phyloP scores from a whole-genome alignment of 176 grass and related monocot species.

The Hyparrhenia diplandra region DNA sequence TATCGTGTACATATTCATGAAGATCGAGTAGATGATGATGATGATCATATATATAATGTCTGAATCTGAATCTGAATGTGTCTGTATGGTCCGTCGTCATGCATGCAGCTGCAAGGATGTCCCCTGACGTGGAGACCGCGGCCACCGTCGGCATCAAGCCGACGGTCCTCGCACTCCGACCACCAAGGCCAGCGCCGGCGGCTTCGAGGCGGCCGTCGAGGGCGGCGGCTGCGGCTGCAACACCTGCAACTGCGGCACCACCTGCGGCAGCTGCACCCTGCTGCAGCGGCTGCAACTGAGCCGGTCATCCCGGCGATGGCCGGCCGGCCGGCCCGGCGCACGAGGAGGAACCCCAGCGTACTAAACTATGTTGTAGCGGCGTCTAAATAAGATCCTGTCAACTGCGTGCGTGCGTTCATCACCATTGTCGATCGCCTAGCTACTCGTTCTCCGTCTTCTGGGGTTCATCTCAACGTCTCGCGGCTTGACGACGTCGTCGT shows the following conservation, averaged over 20 bases:
- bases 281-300: conserved; percentile 71
- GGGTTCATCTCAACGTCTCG: too few species aligned
- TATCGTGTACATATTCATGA: too few species aligned
- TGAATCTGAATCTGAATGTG: not conserved
- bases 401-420: not conserved
- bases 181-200: conserved; percentile 48
- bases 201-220: conserved; percentile 50
- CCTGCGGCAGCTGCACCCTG: conserved; percentile 64
- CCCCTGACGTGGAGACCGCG: conserved; percentile 53
- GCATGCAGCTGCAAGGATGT: conserved; percentile 54
- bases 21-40: too few species aligned
- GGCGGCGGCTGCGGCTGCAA: conserved; percentile 55
- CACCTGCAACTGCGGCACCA: conserved; percentile 74
- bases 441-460: not conserved
- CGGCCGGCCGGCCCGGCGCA: not conserved
- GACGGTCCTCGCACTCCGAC: conserved; percentile 34
- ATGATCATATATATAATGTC: too few species aligned
- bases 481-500: too few species aligned
- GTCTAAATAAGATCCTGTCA: conserved; percentile 41
- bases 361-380: not conserved
- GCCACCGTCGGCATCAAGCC: conserved; percentile 29
- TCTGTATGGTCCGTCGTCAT: not conserved
- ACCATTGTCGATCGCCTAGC: not conserved
- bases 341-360: not conserved
- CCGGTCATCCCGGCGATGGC: not conserved